Conservation (phyloP, 2,329 filamentous ascomycete species). For the Cladosporium halotolerans region DNA sequence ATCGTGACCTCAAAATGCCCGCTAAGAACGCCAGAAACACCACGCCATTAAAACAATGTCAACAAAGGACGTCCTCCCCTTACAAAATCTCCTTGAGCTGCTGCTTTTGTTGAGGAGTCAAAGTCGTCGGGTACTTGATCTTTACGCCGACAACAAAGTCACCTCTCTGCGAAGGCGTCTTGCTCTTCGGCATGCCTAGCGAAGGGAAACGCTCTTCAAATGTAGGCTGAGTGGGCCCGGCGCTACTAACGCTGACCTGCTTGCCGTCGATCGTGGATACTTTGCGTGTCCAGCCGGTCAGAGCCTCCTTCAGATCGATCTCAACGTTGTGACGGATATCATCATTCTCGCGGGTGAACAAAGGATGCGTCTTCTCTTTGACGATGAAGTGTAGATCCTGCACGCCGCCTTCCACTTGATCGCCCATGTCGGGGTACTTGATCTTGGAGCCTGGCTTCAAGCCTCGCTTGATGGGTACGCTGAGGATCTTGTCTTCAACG, state of each 20-base stretch:
- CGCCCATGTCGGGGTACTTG: conserved; percentile 95
- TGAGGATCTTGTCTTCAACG: conserved; percentile 81
- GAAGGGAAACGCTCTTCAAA: conserved; percentile 75
- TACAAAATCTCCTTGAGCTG: conserved; percentile 72
- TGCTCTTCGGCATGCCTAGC: conserved; percentile 90
- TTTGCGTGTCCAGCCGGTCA: conserved; percentile 91
- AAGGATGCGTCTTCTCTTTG: conserved; percentile 84
- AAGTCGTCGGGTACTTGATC: conserved; percentile 77
- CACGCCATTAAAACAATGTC: conserved; percentile 5
- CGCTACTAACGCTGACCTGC: conserved; percentile 70
- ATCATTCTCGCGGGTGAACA: conserved; percentile 82
- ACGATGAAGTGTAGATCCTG: conserved; percentile 95
- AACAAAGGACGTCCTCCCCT: conserved; percentile 6
- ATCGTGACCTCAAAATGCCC: conserved; percentile 3
- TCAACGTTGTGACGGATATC: conserved; percentile 74
- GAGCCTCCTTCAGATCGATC: conserved; percentile 82
- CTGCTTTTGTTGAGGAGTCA: conserved; percentile 74
- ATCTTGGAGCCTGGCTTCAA: conserved; percentile 97
- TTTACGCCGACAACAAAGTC: conserved; percentile 87
- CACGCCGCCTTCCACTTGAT: conserved; percentile 91
- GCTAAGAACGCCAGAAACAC: conserved; percentile 5
- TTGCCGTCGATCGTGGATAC: conserved; percentile 90
- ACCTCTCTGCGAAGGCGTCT: conserved; percentile 76
- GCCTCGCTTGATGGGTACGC: conserved; percentile 92
- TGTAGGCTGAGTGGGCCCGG: conserved; percentile 78